Evolutionary conservation across 306 rosid genomes (phyloP), one percentile per base, ranked within the genome.

Genomic region (Cucurbita argyrosperma): DNA sequence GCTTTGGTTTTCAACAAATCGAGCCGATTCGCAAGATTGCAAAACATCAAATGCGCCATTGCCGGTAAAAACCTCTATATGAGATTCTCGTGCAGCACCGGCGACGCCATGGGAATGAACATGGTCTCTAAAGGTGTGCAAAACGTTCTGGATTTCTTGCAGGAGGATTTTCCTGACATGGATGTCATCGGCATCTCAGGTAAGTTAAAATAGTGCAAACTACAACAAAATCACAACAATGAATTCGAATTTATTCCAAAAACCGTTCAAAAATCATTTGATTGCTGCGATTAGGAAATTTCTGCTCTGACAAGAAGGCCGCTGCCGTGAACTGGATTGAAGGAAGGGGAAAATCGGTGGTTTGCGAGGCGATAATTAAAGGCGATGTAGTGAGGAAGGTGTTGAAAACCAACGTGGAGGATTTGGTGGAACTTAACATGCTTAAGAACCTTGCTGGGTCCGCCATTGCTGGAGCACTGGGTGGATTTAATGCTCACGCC

Each of bases 51-150:
- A 58, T 79, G 88, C 39, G 64, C 83, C 0, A 12, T 93, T 2
- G 97, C 96, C 11, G 98, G 98, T 15, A 93, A 88, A 85, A 93
- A 90, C 62, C 76, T 90, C 14, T 90, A 87, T 74, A 82, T 82
- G 62, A 89, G 98, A 77, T 93, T 93, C 82, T 51, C 76, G 14
- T 93, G 96, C 82, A 79, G 87, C 77, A 93, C 98, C 0, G 98
- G 97, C 4, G 98, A 93, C 35, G 98, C 98, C 10, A 93, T 93
- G 98, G 98, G 98, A 26, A 93, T 93, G 98, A 93, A 93, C 83
- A 93, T 93, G 98, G 87, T 93, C 8, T 93, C 98, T 0, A 93
- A 93, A 80, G 97, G 97, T 0, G 98, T 93, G 0, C 97, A 93
- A 60, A 89, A 93, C 54, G 94, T 90, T 30, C 82, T 93, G 50